Conservation (phyloP, 2,329 filamentous ascomycete genomes). For the Xylariaceae sp. region DNA sequence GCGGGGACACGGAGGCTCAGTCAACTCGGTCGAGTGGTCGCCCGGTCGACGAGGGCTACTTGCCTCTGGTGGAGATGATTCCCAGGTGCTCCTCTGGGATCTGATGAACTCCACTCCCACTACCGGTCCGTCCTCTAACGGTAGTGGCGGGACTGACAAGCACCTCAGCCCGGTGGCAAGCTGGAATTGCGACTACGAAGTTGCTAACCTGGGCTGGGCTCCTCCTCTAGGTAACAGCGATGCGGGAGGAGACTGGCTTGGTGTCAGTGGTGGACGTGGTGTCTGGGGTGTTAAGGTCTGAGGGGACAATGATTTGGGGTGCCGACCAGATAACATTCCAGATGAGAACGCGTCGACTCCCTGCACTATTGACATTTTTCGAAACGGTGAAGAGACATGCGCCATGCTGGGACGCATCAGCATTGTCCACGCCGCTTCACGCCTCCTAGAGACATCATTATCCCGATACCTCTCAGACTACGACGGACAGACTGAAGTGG, state of each 20-base stretch:
- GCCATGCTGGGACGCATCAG: too few species aligned
- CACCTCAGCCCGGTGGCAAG: constrained; percentile 66
- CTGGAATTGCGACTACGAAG: constrained; percentile 85
- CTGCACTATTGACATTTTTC: too few species aligned
- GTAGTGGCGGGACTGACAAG: constrained; percentile 50
- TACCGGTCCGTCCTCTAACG: constrained; percentile 45
- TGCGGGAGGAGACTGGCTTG: constrained; percentile 72
- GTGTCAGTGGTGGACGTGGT: constrained; percentile 74
- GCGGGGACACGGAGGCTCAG: constrained; percentile 75
- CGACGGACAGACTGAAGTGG: too few species aligned
- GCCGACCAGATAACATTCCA: too few species aligned
- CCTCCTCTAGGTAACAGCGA: constrained; percentile 66
- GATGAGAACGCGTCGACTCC: too few species aligned
- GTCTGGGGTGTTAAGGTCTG: constrained; percentile 66
- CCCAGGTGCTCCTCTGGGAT: constrained; percentile 90
- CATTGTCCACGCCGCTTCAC: too few species aligned
- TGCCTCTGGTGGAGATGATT: constrained; percentile 89
- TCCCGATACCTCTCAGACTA: too few species aligned
- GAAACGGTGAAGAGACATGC: too few species aligned
- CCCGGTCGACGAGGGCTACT: constrained; percentile 81
- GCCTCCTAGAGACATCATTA: too few species aligned
- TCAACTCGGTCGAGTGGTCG: constrained; percentile 97
- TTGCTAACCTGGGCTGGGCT: constrained; percentile 81
- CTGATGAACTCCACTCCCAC: constrained; percentile 63
- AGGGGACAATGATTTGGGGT: neutral